Evolutionary conservation across 768 basidiomycete species (phyloP), one percentile per base, ranked within the genome.

Genomic region (Suillus variegatus): DNA sequence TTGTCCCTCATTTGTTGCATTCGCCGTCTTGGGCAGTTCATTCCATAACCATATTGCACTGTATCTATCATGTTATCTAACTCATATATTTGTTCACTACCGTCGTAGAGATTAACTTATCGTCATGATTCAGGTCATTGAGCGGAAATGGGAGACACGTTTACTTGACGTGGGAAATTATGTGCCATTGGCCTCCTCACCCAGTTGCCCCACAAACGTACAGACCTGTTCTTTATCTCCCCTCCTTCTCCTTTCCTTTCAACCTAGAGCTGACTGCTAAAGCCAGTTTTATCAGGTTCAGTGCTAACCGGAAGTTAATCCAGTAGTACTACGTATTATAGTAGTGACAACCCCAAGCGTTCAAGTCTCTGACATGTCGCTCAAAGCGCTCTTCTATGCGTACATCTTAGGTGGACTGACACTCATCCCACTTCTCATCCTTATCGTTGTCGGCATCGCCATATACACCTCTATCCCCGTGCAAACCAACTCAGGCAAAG

Each of bases 341-440:
- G 25, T 18, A 13, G 58, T 43, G 41, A 40, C 18, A 28, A 20
- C 25, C 41, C 18, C 40, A 43, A 25, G 9, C 25, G 18, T 40
- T 40, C 22, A 25, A 25, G 14, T 57, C 20, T 52, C 36, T 36
- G 65, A 68, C 73, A 92, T 93, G 92, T 85, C 84, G 64, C 73
- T 93, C 70, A 88, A 84, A 73, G 85, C 90, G 3, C 77, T 95
- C 60, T 70, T 94, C 67, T 89, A 96, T 73, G 91, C 91, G 41
- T 97, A 97, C 77, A 78, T 97, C 66, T 81, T 97, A 52, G 96
- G 96, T 62, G 96, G 95, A 52, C 66, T 97, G 67, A 97, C 96
- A 3, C 92, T 97, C 76, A 80, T 97, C 64, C 96, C 96, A 22
- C 84, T 97, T 55, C 73, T 92, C 69, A 68, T 94, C 71, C 78